Percentiles rank a stretch among this genome's conserved stretches.
phyloP scores from a whole-genome alignment of 495 filamentous ascomycete genomes.

The Clohesyomyces aquaticus region DNA sequence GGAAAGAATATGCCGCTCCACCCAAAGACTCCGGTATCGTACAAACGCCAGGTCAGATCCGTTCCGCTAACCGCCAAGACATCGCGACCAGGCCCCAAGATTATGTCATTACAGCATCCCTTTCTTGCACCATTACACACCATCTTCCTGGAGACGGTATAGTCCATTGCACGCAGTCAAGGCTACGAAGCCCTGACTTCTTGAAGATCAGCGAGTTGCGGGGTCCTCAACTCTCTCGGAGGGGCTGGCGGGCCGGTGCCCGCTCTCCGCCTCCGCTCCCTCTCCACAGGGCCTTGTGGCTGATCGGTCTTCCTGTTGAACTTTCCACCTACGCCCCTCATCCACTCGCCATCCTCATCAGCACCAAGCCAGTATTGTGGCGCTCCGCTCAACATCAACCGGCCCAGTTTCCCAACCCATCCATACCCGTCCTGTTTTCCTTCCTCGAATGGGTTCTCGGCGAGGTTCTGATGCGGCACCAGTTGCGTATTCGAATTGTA shows the following conservation, averaged over 20 bases:
- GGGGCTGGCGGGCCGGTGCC: conserved; percentile 65
- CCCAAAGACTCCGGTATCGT: conserved; percentile 3
- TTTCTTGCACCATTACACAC: neutral
- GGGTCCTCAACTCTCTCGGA: conserved; percentile 27
- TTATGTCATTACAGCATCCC: conserved; percentile 23
- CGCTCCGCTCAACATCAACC: conserved; percentile 71
- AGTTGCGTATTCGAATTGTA: conserved; percentile 31
- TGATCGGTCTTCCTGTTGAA: conserved; percentile 50
- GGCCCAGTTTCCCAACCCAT: conserved; percentile 73
- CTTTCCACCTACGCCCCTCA: conserved; percentile 59
- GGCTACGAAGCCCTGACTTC: conserved; percentile 29
- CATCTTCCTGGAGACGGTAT: neutral
- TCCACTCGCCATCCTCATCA: conserved; percentile 60
- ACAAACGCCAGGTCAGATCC: neutral
- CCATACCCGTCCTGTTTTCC: conserved; percentile 72
- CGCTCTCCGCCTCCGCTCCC: conserved; percentile 68
- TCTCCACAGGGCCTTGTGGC: conserved; percentile 58
- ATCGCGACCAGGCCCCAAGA: neutral
- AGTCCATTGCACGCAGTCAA: neutral
- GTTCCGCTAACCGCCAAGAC: too few species aligned
- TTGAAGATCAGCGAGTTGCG: conserved; percentile 26
- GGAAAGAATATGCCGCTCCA: neutral
- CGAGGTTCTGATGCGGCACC: conserved; percentile 53
- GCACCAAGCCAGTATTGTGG: conserved; percentile 75
- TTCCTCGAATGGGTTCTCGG: conserved; percentile 71